phyloP scores from a whole-genome alignment of 768 basidiomycete species.

The Trametes elegans region DNA sequence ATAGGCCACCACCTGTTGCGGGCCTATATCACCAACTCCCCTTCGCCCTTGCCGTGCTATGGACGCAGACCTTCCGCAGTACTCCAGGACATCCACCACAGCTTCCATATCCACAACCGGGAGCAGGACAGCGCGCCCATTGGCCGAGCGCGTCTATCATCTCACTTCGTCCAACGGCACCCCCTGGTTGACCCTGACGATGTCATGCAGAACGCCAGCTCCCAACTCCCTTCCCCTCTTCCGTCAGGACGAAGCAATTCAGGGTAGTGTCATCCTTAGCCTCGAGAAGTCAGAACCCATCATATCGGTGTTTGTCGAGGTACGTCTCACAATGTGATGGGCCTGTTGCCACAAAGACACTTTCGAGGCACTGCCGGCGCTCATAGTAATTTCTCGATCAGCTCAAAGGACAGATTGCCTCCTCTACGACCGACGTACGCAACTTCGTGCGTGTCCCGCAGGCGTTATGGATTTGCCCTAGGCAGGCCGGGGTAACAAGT shows the following conservation, averaged over 20 bases:
- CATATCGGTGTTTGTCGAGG: constrained; percentile 13
- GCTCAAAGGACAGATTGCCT: constrained; percentile 14
- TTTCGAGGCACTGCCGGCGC: no score
- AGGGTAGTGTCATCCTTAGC: constrained; percentile 3
- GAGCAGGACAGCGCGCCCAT: not conserved
- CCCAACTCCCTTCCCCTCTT: constrained; percentile 5
- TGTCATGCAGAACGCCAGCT: constrained; percentile 6
- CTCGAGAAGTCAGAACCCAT: constrained; percentile 15
- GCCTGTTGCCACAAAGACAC: no score
- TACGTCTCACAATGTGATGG: not conserved
- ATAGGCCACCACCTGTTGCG: no score
- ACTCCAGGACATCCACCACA: not conserved
- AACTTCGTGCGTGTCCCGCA: constrained; percentile 10
- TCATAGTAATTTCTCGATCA: not conserved
- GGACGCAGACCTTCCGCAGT: no score
- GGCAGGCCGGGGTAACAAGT: not conserved
- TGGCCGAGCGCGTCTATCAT: constrained; percentile 5
- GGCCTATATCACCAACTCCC: no score
- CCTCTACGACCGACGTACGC: constrained; percentile 13
- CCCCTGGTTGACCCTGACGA: constrained; percentile 13
- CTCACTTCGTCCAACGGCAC: constrained; percentile 4
- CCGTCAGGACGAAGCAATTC: constrained; percentile 8
- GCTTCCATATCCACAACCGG: not conserved
- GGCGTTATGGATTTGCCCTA: constrained; percentile 11
- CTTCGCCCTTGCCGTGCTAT: no score